Conservation (phyloP, 2,329 filamentous ascomycete genomes). For the Thielaviopsis punctulata region DNA sequence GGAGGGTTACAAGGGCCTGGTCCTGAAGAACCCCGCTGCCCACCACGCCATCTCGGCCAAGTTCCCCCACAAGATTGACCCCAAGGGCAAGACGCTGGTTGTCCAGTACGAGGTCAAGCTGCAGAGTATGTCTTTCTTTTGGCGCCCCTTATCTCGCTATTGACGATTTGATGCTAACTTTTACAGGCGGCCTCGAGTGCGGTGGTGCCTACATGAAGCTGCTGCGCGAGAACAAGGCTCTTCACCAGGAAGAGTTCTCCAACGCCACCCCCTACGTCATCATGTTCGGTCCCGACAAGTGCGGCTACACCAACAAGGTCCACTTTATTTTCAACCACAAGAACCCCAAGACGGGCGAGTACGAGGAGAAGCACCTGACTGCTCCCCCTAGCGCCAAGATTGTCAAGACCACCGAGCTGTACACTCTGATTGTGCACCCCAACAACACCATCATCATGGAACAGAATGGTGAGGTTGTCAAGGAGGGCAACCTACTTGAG, state of each 20-base stretch:
- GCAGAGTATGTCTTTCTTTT: conserved; percentile 51
- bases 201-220: conserved; percentile 99
- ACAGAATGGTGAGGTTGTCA: conserved; percentile 76
- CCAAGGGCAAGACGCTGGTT: conserved; percentile 92
- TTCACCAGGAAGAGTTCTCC: conserved; percentile 94
- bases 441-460: conserved; percentile 91
- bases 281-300: conserved; percentile 99
- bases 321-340: conserved; percentile 99
- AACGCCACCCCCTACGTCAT: conserved; percentile 96
- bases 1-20: conserved; percentile 86
- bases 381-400: conserved; percentile 72
- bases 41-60: conserved; percentile 99
- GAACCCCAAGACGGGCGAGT: conserved; percentile 99
- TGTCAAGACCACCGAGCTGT: conserved; percentile 81
- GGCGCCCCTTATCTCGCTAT: not conserved
- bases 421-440: conserved; percentile 90
- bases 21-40: conserved; percentile 93
- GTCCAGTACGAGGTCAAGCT: conserved; percentile 99
- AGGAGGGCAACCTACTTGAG: conserved; percentile 81
- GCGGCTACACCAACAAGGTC: conserved; percentile 96
- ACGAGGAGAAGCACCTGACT: conserved; percentile 97
- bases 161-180: not conserved
- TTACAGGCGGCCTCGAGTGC: conserved; percentile 76
- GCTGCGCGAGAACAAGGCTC: conserved; percentile 89
- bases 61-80: conserved; percentile 90